phyloP scores from a whole-genome alignment of 768 basidiomycete species.

The Paxillus ammoniavirescens region DNA sequence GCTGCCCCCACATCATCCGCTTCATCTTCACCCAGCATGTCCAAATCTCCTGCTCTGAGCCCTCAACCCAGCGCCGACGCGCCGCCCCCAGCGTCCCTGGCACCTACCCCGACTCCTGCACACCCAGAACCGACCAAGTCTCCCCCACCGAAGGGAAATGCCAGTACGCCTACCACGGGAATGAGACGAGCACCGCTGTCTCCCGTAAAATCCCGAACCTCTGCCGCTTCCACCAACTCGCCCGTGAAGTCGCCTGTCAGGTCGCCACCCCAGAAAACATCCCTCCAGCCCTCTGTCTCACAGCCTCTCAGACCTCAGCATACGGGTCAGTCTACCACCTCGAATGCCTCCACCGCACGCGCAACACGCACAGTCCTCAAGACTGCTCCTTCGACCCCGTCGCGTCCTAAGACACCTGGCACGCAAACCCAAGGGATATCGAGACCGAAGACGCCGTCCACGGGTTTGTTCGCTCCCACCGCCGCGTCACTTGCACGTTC shows the following conservation, averaged over 20 bases:
- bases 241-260: conserved; percentile 20
- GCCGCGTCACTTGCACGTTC: conserved; percentile 76
- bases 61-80: conserved; percentile 31
- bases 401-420: conserved; percentile 37
- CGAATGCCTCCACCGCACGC: conserved; percentile 30
- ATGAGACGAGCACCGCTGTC: conserved; percentile 14
- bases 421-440: conserved; percentile 15
- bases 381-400: conserved; percentile 31
- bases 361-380: conserved; percentile 23
- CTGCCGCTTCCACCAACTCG: conserved; percentile 12
- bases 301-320: conserved; percentile 37
- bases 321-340: conserved; percentile 41
- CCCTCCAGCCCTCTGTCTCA: conserved; percentile 36
- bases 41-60: conserved; percentile 20
- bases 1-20: conserved; percentile 35
- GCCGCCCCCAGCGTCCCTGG: conserved; percentile 13
- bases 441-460: conserved; percentile 61
- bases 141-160: conserved; percentile 21
- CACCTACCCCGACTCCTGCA: conserved; percentile 21
- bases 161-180: conserved; percentile 17
- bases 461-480: conserved; percentile 77
- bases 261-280: conserved; percentile 28
- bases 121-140: conserved; percentile 20
- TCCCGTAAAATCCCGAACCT: conserved; percentile 32
- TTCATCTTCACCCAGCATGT: conserved; percentile 22